These are phyloP conservation scores for Boletus eberwhitei DNA, from an alignment of 768 basidiomycete species.

Conservation along the genomic window DNA sequence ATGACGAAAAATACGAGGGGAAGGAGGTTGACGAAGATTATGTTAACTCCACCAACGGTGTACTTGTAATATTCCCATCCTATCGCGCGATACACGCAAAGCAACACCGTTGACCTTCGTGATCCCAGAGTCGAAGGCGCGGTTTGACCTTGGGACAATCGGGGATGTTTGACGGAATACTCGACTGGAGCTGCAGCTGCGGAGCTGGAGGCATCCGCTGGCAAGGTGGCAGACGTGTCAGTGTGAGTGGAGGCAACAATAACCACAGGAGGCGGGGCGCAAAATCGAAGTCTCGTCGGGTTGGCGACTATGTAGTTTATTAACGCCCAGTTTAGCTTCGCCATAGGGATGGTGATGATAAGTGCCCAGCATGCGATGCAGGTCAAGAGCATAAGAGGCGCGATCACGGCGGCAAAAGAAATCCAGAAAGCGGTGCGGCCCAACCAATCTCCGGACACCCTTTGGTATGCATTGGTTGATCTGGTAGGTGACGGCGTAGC, in stretches of 20 bases:
- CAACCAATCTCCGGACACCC: constrained; percentile 45
- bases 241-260: constrained; percentile 37
- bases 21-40: constrained; percentile 93
- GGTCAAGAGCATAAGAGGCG: constrained; percentile 83
- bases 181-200: constrained; percentile 34
- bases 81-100: constrained; percentile 91
- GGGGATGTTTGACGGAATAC: constrained; percentile 66
- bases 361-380: constrained; percentile 94
- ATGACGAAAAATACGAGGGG: constrained; percentile 95
- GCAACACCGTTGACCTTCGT: constrained; percentile 81
- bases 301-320: constrained; percentile 75
- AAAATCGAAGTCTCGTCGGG: constrained; percentile 88
- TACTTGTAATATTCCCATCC: constrained; percentile 98
- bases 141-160: constrained; percentile 81
- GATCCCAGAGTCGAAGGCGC: constrained; percentile 72
- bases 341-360: constrained; percentile 97
- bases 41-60: constrained; percentile 97
- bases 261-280: constrained; percentile 75
- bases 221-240: constrained; percentile 14
- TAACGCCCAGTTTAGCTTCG: constrained; percentile 93
- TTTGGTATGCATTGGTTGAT: constrained; percentile 17
- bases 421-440: constrained; percentile 84
- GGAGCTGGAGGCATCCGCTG: constrained; percentile 4
- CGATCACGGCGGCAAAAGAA: constrained; percentile 69
- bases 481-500: constrained; percentile 41